Conservation (phyloP, 75 land plant genomes). For the Pinus tabuliformis region DNA sequence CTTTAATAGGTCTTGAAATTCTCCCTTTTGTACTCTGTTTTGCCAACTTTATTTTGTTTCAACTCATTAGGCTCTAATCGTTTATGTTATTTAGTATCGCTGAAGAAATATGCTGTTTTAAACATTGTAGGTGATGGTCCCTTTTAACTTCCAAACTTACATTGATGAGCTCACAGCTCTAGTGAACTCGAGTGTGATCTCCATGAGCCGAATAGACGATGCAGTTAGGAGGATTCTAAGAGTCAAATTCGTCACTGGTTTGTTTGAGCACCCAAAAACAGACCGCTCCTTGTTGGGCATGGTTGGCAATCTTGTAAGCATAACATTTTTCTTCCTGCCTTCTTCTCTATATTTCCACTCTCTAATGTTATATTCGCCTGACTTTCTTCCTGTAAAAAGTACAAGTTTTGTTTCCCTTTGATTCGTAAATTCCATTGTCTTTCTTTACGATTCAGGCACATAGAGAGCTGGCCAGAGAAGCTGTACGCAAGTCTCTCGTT, state of each 20-base stretch:
- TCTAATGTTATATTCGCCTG: not conserved
- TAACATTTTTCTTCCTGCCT: not conserved
- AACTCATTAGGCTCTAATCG: too few relatives aligned
- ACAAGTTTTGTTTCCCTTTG: not conserved
- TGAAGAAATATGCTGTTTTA: not conserved
- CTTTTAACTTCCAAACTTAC: constrained; percentile 54
- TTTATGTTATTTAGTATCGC: too few relatives aligned
- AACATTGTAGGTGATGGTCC: constrained; percentile 72
- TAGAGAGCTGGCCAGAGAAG: constrained; percentile 67
- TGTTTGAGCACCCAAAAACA: constrained; percentile 75
- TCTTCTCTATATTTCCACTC: too few relatives aligned
- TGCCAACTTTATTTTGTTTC: too few relatives aligned
- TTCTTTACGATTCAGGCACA: constrained; percentile 34
- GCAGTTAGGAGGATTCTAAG: constrained; percentile 79
- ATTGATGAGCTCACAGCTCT: constrained; percentile 46
- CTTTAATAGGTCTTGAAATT: not conserved
- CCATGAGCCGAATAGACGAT: constrained; percentile 69
- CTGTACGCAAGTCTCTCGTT: constrained; percentile 80
- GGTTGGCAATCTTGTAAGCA: constrained; percentile 43
- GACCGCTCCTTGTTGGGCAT: constrained; percentile 40
- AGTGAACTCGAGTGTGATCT: constrained; percentile 61
- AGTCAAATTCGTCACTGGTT: constrained; percentile 72
- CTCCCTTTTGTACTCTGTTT: not conserved
- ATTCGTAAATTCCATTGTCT: not conserved
- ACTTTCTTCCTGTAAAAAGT: not conserved